Base-by-base conservation (phyloP, 345 rosid species). In the Draba incana region DNA sequence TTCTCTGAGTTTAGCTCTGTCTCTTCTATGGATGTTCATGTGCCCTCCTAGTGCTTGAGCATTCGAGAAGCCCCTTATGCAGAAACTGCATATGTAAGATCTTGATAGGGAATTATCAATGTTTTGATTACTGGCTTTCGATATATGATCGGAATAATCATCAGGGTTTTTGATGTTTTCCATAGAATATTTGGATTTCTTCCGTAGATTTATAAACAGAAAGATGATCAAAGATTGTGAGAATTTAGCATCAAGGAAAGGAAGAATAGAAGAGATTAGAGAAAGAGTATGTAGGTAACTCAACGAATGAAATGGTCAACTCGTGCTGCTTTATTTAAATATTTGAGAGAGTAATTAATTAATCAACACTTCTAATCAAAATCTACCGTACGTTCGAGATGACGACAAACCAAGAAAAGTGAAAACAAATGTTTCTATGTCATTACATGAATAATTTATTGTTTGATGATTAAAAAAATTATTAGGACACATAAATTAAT, bases 31-130 rank as follows among this genome's bases (percentile, higher is more conserved):
- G 58, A 92, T 88, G 69, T 92, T 92, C 98, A 92, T 89, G 81
- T 92, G 98, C 4, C 96, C 96, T 1, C 98, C 98, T 8, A 92
- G 78, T 57, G 96, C 98, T 70, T 89, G 98, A 35, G 98, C 96
- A 73, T 81, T 92, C 23, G 95, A 81, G 79, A 92, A 92, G 12
- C 98, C 97, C 76, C 95, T 85, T 82, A 84, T 85, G 79, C 98
- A 92, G 65, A 87, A 92, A 61, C 77, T 78, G 73, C 98, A 92
- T 58, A 83, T 84, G 42, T 89, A 89, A 52, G 88, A 81, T 76
- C 90, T 86, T 30, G 71, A 72, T 48, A 54, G 10, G 6, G 64
- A 55, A 55, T 23, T 37, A 55, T 56, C 58, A 53, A 44, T 57
- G 50, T 15, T 35, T 35, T 52, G 72, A 12, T 67, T 35, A 61